Percentiles rank a stretch among this genome's conserved stretches.
Evolutionary conservation across 2,329 filamentous ascomycete species (phyloP).

Genomic region (Paraphaeosphaeria minitans): DNA sequence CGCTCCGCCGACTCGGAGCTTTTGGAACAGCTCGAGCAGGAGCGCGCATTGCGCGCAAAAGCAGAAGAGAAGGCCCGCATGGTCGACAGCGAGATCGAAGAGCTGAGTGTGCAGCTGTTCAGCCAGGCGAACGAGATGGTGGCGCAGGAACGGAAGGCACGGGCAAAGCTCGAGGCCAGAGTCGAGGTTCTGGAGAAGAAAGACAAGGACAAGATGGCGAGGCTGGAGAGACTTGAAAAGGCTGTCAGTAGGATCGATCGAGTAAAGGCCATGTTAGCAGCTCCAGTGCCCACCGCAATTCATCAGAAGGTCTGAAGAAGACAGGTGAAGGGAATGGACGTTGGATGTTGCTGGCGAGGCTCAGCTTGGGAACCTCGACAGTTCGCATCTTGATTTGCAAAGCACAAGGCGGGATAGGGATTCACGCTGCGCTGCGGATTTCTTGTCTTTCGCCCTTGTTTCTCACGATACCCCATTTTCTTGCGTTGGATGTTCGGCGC

Average conservation of each 20-base stretch:
- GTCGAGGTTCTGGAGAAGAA: slow-evolving; percentile 71
- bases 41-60: slow-evolving; percentile 68
- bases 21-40: slow-evolving; percentile 67
- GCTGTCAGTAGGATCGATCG: slow-evolving; percentile 74
- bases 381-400: neutral
- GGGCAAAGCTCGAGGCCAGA: slow-evolving; percentile 73
- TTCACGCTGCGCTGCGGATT: neutral
- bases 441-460: neutral
- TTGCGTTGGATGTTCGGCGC: slow-evolving; percentile 3
- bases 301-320: slow-evolving; percentile 7
- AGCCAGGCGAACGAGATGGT: slow-evolving; percentile 90
- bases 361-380: neutral
- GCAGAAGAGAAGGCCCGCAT: slow-evolving; percentile 71
- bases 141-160: slow-evolving; percentile 71
- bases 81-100: slow-evolving; percentile 76
- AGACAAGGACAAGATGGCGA: slow-evolving; percentile 70
- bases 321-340: neutral
- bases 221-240: slow-evolving; percentile 73
- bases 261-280: slow-evolving; percentile 64
- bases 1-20: slow-evolving; percentile 55
- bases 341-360: neutral
- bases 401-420: neutral
- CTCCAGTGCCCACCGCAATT: slow-evolving; percentile 11
- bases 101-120: slow-evolving; percentile 75
- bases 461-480: slow-evolving; percentile 12